Percentiles rank a stretch among this genome's conserved stretches.
Evolutionary conservation across 306 rosid genomes (phyloP).

Genomic region (Cicer yamashitae): DNA sequence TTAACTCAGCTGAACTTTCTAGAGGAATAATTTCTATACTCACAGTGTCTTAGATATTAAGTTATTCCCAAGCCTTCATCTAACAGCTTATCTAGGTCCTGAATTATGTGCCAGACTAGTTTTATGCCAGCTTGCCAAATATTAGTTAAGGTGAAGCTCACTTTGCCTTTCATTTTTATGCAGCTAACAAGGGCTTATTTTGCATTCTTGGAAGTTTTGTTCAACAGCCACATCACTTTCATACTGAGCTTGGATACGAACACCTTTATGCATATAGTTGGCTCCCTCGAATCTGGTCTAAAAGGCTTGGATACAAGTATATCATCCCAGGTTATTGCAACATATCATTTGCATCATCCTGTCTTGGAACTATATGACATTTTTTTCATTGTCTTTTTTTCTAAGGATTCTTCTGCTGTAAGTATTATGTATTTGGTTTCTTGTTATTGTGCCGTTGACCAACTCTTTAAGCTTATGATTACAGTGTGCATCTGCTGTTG

Average conservation of each 20-base stretch:
- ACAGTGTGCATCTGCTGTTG: conserved; percentile 99
- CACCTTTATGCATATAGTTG: conserved; percentile 89
- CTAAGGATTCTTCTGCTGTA: neutral
- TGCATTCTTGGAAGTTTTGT: conserved; percentile 92
- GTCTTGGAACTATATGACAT: conserved; percentile 31
- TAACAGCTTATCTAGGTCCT: conserved; percentile 14
- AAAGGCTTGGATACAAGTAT: conserved; percentile 93
- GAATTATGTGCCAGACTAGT: conserved; percentile 20
- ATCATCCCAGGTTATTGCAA: conserved; percentile 83
- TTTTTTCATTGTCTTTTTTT: neutral
- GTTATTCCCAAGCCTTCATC: neutral
- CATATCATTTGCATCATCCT: conserved; percentile 31
- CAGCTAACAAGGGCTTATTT: conserved; percentile 97
- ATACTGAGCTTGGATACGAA: conserved; percentile 78
- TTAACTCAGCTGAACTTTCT: too few species aligned
- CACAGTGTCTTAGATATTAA: conserved; percentile 2
- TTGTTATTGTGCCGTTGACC: conserved; percentile 34
- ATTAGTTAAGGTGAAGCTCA: conserved; percentile 35
- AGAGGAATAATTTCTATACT: too few species aligned
- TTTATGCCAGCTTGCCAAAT: conserved; percentile 21
- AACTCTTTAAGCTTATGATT: conserved; percentile 42
- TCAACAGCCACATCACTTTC: conserved; percentile 82
- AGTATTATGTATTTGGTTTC: conserved; percentile 35
- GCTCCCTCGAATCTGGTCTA: conserved; percentile 98
- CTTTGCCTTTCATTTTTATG: conserved; percentile 44